Evolutionary conservation across 768 basidiomycete genomes (phyloP), one percentile per base, ranked within the genome.

Genomic region (Pisolithus marmoratus): DNA sequence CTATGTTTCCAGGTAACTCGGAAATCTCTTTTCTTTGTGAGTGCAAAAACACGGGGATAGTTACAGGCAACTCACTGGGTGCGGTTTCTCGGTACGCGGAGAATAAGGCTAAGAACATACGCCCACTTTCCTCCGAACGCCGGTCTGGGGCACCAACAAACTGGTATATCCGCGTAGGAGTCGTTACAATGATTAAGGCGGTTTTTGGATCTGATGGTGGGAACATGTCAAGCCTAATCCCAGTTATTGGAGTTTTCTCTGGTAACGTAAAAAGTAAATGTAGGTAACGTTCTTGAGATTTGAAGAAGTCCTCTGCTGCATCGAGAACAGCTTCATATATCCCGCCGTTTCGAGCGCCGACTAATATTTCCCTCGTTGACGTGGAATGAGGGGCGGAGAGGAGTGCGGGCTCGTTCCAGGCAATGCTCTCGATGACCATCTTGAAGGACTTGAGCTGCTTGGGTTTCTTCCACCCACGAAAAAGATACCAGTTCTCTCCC

Each of bases 401-500:
- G 43, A 85, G 63, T 46, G 80, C 77, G 48, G 81, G 63, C 67
- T 81, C 87, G 60, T 92, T 94, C 95, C 95, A 98, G 0, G 90
- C 90, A 38, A 98, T 75, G 55, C 90, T 86, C 66, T 94, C 90
- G 57, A 98, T 87, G 61, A 90, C 77, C 74, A 91, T 84, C 65
- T 90, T 66, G 69, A 94, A 87, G 8, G 75, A 73, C 62, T 90
- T 87, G 49, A 98, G 73, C 41, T 78, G 85, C 41, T 82, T 79
- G 0, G 91, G 86, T 61, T 93, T 90, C 73, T 87, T 88, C 82
- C 85, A 87, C 8, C 80, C 77, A 49, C 80, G 76, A 61, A 83
- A 93, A 4, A 94, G 72, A 64, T 98, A 97, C 84, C 90, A 97
- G 55, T 91, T 94, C 64, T 99, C 94, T 47, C 93, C 93, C 60